These are phyloP conservation scores for Colletotrichum lentis DNA, from an alignment of 2,329 filamentous ascomycete genomes.

Conservation along the genomic window DNA sequence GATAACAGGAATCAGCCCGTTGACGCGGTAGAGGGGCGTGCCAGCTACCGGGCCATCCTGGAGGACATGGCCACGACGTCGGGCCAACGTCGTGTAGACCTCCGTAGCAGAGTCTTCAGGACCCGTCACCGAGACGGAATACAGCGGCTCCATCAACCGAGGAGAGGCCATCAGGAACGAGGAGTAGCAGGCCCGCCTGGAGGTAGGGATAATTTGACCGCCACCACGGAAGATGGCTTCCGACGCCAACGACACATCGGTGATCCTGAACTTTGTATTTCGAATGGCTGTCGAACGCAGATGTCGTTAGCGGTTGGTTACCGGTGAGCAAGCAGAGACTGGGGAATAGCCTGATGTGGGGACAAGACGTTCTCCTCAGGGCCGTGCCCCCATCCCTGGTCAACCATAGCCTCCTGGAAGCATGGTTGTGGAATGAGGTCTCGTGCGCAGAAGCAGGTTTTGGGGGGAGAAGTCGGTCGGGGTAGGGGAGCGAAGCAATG, in stretches of 20 bases:
- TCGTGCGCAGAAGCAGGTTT: slow-evolving; percentile 35
- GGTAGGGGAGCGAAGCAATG: slow-evolving; percentile 15
- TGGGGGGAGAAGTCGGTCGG: slow-evolving; percentile 13
- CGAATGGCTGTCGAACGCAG: slow-evolving; percentile 74
- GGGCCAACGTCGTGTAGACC: slow-evolving; percentile 89
- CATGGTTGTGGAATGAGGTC: slow-evolving; percentile 24
- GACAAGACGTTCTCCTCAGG: slow-evolving; percentile 17
- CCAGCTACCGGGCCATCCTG: slow-evolving; percentile 94
- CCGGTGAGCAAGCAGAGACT: slow-evolving; percentile 14
- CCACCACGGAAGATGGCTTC: slow-evolving; percentile 95
- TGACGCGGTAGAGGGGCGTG: slow-evolving; percentile 91
- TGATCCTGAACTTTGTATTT: slow-evolving; percentile 97
- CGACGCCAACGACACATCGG: slow-evolving; percentile 83
- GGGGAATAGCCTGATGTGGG: slow-evolving; percentile 31
- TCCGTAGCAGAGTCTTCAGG: slow-evolving; percentile 88
- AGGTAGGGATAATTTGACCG: slow-evolving; percentile 96
- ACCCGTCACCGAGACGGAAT: slow-evolving; percentile 90
- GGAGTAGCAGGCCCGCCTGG: slow-evolving; percentile 90
- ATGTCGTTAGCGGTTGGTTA: slow-evolving; percentile 42
- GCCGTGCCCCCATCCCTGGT: slow-evolving; percentile 32
- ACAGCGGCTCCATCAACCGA: slow-evolving; percentile 95
- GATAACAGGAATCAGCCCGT: slow-evolving; percentile 91
- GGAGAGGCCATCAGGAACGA: slow-evolving; percentile 98
- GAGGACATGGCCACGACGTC: slow-evolving; percentile 89
- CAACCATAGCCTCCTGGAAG: slow-evolving; percentile 23